Evolutionary conservation across 1,284 basidiomycete species (phyloP).

Genomic region (Ustilago lituana): DNA sequence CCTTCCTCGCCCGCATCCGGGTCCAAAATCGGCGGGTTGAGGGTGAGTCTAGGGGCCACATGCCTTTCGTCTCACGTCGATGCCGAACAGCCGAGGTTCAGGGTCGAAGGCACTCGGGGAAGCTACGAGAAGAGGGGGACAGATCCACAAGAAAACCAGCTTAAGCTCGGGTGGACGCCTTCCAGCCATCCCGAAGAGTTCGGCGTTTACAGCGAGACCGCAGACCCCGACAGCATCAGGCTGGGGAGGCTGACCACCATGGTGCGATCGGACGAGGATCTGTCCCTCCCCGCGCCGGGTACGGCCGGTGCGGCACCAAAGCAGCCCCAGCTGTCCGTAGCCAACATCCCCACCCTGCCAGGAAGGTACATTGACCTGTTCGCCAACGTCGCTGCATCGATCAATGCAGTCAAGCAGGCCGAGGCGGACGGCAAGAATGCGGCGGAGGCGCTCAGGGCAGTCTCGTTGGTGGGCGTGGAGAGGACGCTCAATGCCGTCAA

Average conservation of each 20-base stretch:
- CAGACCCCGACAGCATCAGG: conserved; percentile 46
- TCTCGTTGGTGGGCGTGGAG: conserved; percentile 43
- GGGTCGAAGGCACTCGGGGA: conserved; percentile 59
- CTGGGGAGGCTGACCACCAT: conserved; percentile 58
- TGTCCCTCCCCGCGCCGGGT: conserved; percentile 20
- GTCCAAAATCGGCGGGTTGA: conserved; percentile 52
- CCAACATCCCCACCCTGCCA: conserved; percentile 60
- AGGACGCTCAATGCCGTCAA: conserved; percentile 53
- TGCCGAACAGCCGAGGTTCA: conserved; percentile 59
- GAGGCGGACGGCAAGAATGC: conserved; percentile 22
- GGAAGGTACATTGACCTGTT: conserved; percentile 63
- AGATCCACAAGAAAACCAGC: conserved; percentile 65
- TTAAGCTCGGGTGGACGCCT: conserved; percentile 62
- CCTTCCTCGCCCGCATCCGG: conserved; percentile 51
- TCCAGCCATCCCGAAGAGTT: conserved; percentile 54
- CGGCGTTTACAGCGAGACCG: conserved; percentile 52
- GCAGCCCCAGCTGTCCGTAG: conserved; percentile 53
- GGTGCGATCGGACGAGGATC: conserved; percentile 25
- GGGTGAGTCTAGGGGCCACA: conserved; percentile 55
- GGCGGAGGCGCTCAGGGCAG: conserved; percentile 24
- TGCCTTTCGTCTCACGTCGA: conserved; percentile 60
- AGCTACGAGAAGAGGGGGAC: conserved; percentile 61
- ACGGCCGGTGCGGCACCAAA: conserved; percentile 25
- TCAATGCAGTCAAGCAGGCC: conserved; percentile 46
- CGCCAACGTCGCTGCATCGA: conserved; percentile 55